Conservation (phyloP, 2,329 filamentous ascomycete genomes). For the Neurospora crassa region DNA sequence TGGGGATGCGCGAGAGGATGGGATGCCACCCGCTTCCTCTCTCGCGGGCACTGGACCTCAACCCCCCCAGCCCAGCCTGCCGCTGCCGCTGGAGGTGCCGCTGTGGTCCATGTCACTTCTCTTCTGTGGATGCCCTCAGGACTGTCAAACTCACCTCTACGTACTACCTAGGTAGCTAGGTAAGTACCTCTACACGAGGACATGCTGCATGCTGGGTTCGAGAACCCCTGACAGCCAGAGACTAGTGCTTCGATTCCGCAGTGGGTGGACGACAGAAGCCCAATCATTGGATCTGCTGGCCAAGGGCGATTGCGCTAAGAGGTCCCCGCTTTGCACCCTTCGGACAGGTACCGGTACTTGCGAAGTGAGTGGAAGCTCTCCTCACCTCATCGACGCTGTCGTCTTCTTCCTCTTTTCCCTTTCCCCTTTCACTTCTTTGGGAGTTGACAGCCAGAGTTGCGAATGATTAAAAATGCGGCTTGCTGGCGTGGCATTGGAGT, state of each 20-base stretch:
- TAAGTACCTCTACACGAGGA: background rate
- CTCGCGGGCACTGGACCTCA: background rate
- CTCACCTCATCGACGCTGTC: background rate
- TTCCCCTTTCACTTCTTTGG: background rate
- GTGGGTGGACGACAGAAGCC: conserved; percentile 12
- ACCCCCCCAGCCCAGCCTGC: background rate
- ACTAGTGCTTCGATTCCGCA: background rate
- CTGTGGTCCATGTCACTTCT: background rate
- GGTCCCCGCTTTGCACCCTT: conserved; percentile 13
- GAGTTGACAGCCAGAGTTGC: background rate
- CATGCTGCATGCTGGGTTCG: conserved; percentile 5
- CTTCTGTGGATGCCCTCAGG: background rate
- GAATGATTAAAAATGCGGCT: background rate
- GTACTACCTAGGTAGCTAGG: too few relatives aligned
- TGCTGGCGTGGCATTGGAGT: background rate
- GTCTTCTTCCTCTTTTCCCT: background rate
- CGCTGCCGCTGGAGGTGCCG: background rate
- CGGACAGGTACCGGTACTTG: conserved; percentile 4
- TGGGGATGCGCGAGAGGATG: background rate
- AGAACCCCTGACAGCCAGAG: conserved; percentile 11
- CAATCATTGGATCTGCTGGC: conserved; percentile 9
- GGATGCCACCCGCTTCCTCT: background rate
- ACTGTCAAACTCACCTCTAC: background rate
- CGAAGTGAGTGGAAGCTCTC: background rate
- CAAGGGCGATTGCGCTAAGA: conserved; percentile 16